Evolutionary conservation across 2,329 filamentous ascomycete species (phyloP), one percentile per base, ranked within the genome.

Genomic region (Fonsecaea pedrosoi): DNA sequence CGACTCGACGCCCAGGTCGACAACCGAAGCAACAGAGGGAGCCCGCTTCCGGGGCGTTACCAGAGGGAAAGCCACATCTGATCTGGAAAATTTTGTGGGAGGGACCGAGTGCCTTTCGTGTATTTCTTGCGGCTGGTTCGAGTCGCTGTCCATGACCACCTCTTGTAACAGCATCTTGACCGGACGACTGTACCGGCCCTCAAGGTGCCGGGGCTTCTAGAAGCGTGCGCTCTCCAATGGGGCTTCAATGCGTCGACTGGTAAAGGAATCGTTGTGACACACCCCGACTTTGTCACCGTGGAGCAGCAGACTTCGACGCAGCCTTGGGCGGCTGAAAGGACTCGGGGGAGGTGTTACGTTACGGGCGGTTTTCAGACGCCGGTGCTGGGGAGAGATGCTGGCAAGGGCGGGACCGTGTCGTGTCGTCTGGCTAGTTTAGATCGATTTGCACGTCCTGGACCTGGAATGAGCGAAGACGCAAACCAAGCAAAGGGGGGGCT

Each of bases 51-150:
- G 70, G 65, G 70, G 64, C 3, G 69, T 65, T 8, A 68, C 58
- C 7, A 72, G 64, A 60, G 71, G 70, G 48, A 72, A 72, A 35
- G 62, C 66, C 13, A 71, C 68, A 64, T 73, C 71, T 38, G 68
- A 70, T 61, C 66, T 55, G 35, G 60, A 62, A 10, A 50, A 54
- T 55, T 68, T 70, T 15, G 64, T 50, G 53, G 67, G 65, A 7
- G 68, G 64, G 7, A 59, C 64, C n/a, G 67, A 67, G 54, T 68
- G 68, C 7, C 66, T 60, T 35, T 66, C 68, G 42, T 68, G 65
- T 18, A 68, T 34, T 42, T 68, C 68, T 60, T 68, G 66, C 30
- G 68, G 60, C 50, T 58, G 54, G 25, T 45, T 60, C 40, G 68
- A 62, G 45, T 70, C 67, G 34, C 64, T 67, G 62, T 70, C 65